A percentile compares a stretch with the other conserved stretches of the same genome.
phyloP scores from a whole-genome alignment of 371 early-diverging fungal genomes.

The Apophysomyces sp. region DNA sequence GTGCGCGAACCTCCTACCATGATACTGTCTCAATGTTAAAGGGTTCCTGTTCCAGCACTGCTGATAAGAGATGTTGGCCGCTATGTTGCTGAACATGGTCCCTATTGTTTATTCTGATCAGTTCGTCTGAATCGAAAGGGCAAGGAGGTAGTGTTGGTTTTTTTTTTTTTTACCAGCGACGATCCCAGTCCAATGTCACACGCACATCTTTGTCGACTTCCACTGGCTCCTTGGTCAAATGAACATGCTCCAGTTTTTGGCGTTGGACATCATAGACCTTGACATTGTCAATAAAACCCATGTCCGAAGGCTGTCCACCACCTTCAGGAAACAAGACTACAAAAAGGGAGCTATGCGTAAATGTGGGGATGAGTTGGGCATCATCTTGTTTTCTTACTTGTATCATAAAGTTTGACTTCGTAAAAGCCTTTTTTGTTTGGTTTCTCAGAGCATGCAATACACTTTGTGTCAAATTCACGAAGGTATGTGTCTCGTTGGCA shows the following conservation, averaged over 20 bases:
- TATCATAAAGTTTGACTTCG: slow-evolving; percentile 36
- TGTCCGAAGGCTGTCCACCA: slow-evolving; percentile 74
- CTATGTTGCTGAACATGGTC: slow-evolving; percentile 83
- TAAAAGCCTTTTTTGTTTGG: slow-evolving; percentile 46
- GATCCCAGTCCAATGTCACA: slow-evolving; percentile 64
- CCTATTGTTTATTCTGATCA: no score
- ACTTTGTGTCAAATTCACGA: slow-evolving; percentile 26
- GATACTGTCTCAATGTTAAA: slow-evolving; percentile 61
- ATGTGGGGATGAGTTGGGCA: not conserved
- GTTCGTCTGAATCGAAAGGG: no score
- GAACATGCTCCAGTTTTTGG: slow-evolving; percentile 62
- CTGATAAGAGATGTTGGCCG: slow-evolving; percentile 77
- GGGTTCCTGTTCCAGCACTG: slow-evolving; percentile 62
- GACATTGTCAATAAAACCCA: slow-evolving; percentile 59
- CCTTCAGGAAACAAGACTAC: slow-evolving; percentile 73
- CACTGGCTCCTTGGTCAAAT: slow-evolving; percentile 54
- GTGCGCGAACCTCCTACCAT: slow-evolving; percentile 61
- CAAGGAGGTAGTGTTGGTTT: no score
- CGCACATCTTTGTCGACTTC: slow-evolving; percentile 49
- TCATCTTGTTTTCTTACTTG: slow-evolving; percentile 19
- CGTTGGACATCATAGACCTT: slow-evolving; percentile 62
- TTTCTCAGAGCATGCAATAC: slow-evolving; percentile 36
- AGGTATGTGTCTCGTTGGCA: slow-evolving; percentile 40
- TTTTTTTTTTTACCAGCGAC: slow-evolving; percentile 46
- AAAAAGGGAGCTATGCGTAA: not conserved